phyloP scores from a whole-genome alignment of 192 early-diverging fungal genomes.

The Linnemannia zychae region DNA sequence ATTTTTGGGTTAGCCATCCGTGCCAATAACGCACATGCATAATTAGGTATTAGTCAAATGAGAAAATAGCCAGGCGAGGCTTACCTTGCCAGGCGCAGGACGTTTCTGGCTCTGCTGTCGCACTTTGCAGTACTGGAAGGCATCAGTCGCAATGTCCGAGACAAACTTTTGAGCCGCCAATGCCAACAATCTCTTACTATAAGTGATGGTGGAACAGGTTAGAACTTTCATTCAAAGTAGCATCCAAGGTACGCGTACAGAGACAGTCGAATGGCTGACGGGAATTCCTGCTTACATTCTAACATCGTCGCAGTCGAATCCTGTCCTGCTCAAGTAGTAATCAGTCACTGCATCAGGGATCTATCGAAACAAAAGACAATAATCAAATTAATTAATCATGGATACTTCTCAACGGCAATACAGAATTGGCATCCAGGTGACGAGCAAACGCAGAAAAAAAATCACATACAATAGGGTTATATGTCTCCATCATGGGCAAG shows the following conservation, averaged over 20 bases:
- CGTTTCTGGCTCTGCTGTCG: conserved; percentile 74
- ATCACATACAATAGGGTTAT: conserved; percentile 79
- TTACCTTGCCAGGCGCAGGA: conserved; percentile 54
- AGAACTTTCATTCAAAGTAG: background rate
- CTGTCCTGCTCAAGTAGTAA: conserved; percentile 85
- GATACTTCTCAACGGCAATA: background rate
- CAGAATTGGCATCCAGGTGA: too few species aligned
- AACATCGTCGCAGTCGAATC: conserved; percentile 85
- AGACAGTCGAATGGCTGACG: too few species aligned
- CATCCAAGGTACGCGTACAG: too few species aligned
- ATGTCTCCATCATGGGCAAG: conserved; percentile 89
- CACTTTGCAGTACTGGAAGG: conserved; percentile 85
- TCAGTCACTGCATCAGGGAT: conserved; percentile 96
- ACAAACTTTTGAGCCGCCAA: conserved; percentile 91
- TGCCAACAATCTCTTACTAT: conserved; percentile 81
- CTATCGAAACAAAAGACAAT: conserved; percentile 50
- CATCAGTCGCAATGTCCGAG: conserved; percentile 88
- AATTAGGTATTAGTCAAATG: background rate
- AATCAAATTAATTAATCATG: background rate
- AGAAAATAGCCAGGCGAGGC: background rate
- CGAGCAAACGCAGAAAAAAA: too few species aligned
- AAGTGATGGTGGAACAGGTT: background rate
- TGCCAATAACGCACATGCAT: background rate
- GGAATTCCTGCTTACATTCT: conserved; percentile 66
- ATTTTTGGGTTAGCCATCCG: background rate